Evolutionary conservation across 2,329 filamentous ascomycete genomes (phyloP).

Genomic region (Diaporthe sp.): DNA sequence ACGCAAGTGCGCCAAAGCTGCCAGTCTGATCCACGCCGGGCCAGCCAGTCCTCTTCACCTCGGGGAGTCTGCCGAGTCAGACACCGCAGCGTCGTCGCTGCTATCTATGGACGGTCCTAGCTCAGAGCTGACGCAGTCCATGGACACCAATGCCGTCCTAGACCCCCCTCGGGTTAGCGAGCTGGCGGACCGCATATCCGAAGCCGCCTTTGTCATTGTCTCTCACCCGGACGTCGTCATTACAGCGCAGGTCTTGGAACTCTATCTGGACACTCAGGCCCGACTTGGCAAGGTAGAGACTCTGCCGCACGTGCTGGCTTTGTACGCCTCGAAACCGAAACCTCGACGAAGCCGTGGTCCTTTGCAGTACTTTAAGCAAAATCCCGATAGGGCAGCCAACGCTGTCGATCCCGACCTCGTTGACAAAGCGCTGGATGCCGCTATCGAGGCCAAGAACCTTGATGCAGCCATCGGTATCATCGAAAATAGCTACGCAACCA

Average conservation of each 20-base stretch:
- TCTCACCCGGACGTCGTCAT: conserved; percentile 84
- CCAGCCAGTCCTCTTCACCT: conserved; percentile 57
- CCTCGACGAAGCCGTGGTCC: conserved; percentile 72
- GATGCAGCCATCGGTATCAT: conserved; percentile 82
- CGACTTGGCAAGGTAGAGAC: conserved; percentile 80
- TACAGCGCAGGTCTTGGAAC: conserved; percentile 76
- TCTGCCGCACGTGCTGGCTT: conserved; percentile 82
- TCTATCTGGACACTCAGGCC: conserved; percentile 83
- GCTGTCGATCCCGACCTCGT: conserved; percentile 81
- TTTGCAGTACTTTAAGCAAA: conserved; percentile 71
- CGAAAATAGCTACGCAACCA: conserved; percentile 75
- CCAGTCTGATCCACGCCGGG: conserved; percentile 50
- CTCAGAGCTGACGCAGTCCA: conserved; percentile 28
- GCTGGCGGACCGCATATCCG: conserved; percentile 66
- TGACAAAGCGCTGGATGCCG: conserved; percentile 80
- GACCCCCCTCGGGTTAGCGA: conserved; percentile 53
- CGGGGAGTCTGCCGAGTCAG: conserved; percentile 55
- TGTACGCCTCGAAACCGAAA: conserved; percentile 87
- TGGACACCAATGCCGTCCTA: conserved; percentile 27
- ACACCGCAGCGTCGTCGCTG: conserved; percentile 67
- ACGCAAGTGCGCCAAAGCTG: conserved; percentile 60
- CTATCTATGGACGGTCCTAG: conserved; percentile 56
- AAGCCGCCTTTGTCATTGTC: conserved; percentile 77
- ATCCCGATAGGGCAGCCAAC: conserved; percentile 76
- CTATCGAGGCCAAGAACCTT: conserved; percentile 84